Conservation (phyloP, 1,284 basidiomycete genomes). For the Hypsizygus ulmarius region DNA sequence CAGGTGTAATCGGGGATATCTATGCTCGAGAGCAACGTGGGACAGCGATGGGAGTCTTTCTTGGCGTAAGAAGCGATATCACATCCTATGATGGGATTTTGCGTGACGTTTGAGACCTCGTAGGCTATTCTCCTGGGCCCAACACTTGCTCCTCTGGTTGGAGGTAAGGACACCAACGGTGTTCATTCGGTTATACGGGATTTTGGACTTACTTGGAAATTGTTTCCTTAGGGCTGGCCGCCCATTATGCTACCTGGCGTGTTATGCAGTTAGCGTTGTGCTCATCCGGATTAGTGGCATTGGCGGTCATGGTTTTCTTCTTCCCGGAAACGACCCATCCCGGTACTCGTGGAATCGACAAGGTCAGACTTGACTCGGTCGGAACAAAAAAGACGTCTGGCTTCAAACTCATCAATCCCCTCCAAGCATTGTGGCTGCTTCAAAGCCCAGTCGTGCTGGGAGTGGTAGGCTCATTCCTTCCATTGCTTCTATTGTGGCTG, state of each 20-base stretch:
- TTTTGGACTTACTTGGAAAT: neutral
- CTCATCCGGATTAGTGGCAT: conserved; percentile 37
- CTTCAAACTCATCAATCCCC: conserved; percentile 56
- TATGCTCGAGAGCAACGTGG: conserved; percentile 52
- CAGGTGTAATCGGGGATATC: conserved; percentile 55
- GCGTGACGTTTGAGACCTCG: neutral
- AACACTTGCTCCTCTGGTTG: conserved; percentile 34
- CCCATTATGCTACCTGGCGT: conserved; percentile 61
- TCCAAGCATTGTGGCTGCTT: conserved; percentile 50
- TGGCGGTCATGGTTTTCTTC: conserved; percentile 42
- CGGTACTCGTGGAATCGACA: conserved; percentile 45
- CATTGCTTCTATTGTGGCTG: neutral
- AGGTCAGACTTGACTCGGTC: conserved; percentile 11
- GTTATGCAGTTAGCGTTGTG: conserved; percentile 51
- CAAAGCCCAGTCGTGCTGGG: conserved; percentile 57
- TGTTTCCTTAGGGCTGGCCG: conserved; percentile 31
- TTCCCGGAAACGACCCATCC: conserved; percentile 69
- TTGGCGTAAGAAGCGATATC: conserved; percentile 34
- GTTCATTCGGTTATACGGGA: conserved; percentile 2
- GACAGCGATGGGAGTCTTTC: conserved; percentile 54
- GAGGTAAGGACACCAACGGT: conserved; percentile 27
- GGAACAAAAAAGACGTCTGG: conserved; percentile 18
- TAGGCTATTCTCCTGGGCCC: conserved; percentile 38
- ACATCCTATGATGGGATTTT: neutral
- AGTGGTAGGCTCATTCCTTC: conserved; percentile 41